Base-by-base conservation (phyloP, 2,329 filamentous ascomycete genomes). In the Daldinia sp. region DNA sequence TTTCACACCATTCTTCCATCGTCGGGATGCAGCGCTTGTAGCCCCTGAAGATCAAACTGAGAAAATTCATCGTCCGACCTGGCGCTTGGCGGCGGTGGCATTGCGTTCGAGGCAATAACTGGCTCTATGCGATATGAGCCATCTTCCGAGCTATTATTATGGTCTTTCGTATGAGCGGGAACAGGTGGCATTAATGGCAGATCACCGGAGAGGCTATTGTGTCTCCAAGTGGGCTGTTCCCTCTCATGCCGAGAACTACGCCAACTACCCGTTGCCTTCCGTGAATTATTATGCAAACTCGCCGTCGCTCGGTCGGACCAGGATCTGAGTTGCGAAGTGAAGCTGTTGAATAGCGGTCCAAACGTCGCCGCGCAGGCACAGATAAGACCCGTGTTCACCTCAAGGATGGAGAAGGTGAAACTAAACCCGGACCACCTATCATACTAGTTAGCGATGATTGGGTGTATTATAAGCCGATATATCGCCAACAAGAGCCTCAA, bases 331-430 rank as follows among this genome's bases (percentile, higher is more conserved):
- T 61, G 65, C 1, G 60, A 37, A 3, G 63, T 58, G 15, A 69
- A 64, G 32, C 43, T 47, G 41, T 70, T 69, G 30, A 69, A 63
- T 34, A 74, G 62, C 7, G 72, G 72, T 9, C 64, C 69, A 41
- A 73, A 70, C 1, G 72, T 73, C 19, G 71, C 72, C 4, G 69
- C 68, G 58, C 72, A 74, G 37, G 69, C 70, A 50, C 72, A 74
- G 9, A 74, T 74, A 9, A 74, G 37, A 7, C 72, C 72, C 2
- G 71, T 72, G 51, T 74, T 73, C 1, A 74, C 69, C 32, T 74
- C 72, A 43, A 74, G 64, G 9, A 74, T 73, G 1, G 72, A 73
- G 35, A 74, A 72, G 2, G 69, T 66, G 41, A 74, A 74, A 39
- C 70, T 69, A 10, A 73, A 71, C 2, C 72, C 72, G 1, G 72